These are phyloP conservation scores for Boletellus ananiceps DNA, from an alignment of 768 basidiomycete species.

Conservation along the genomic window DNA sequence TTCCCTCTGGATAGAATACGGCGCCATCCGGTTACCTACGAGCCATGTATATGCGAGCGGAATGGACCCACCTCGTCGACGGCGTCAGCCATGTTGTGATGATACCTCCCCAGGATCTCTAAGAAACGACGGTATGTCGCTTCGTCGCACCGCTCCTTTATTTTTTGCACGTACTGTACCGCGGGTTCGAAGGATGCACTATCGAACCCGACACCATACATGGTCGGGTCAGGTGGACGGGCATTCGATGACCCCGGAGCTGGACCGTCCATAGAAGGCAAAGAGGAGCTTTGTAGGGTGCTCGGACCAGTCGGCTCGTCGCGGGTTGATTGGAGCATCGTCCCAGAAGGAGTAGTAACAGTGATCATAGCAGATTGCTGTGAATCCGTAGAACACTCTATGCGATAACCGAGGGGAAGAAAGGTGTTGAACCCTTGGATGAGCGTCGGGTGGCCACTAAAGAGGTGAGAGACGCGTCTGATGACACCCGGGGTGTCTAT, in stretches of 20 bases:
- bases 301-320: slow-evolving; percentile 39
- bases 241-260: slow-evolving; percentile 3
- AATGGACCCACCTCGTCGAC: slow-evolving; percentile 50
- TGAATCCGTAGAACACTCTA: slow-evolving; percentile 71
- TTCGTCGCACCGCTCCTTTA: slow-evolving; percentile 89
- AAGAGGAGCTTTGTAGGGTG: slow-evolving; percentile 37
- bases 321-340: slow-evolving; percentile 50
- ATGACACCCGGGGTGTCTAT: slow-evolving; percentile 99
- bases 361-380: slow-evolving; percentile 65
- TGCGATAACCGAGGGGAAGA: slow-evolving; percentile 89
- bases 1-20: slow-evolving; percentile 40
- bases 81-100: slow-evolving; percentile 49
- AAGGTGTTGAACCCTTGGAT: slow-evolving; percentile 99
- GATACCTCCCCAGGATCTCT: slow-evolving; percentile 65
- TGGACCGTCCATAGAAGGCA: slow-evolving; percentile 18
- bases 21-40: neutral
- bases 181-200: slow-evolving; percentile 65
- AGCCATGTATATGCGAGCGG: slow-evolving; percentile 3
- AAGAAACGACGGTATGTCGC: slow-evolving; percentile 81
- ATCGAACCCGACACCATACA: slow-evolving; percentile 33
- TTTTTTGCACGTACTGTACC: slow-evolving; percentile 93
- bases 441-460: slow-evolving; percentile 82
- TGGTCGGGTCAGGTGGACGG: slow-evolving; percentile 18
- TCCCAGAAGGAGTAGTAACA: slow-evolving; percentile 72
- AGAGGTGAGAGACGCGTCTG: slow-evolving; percentile 88